These are phyloP conservation scores for Globisporangium yorkense DNA, from an alignment of 352 stramenopile species.

Conservation along the genomic window DNA sequence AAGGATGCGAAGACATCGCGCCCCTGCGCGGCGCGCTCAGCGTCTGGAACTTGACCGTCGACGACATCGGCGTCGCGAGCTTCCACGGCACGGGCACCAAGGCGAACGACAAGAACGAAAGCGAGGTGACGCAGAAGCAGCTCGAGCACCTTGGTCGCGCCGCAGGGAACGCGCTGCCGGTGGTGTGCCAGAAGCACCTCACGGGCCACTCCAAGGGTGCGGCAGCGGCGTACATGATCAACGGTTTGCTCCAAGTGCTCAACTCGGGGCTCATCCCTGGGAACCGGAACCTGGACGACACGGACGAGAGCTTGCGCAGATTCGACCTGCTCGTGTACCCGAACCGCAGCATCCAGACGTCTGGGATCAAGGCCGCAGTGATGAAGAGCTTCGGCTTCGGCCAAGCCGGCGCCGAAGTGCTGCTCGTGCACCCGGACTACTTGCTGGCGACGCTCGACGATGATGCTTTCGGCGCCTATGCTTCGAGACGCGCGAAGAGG, in stretches of 20 bases:
- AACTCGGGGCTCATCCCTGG: conserved; percentile 69
- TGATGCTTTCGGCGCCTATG: conserved; percentile 54
- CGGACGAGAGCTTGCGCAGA: conserved; percentile 53
- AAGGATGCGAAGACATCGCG: conserved; percentile 52
- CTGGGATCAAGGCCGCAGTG: conserved; percentile 70
- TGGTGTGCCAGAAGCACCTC: conserved; percentile 81
- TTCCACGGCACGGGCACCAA: conserved; percentile 85
- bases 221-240: conserved; percentile 79
- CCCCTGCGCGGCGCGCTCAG: conserved; percentile 69
- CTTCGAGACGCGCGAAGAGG: conserved; percentile 10
- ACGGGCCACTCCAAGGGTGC: conserved; percentile 82
- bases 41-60: conserved; percentile 72
- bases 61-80: conserved; percentile 77
- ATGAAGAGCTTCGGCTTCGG: conserved; percentile 87
- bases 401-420: conserved; percentile 63
- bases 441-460: conserved; percentile 50
- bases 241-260: conserved; percentile 77
- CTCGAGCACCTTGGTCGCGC: conserved; percentile 71
- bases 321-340: conserved; percentile 80
- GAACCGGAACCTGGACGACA: conserved; percentile 84
- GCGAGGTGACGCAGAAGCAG: conserved; percentile 83
- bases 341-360: conserved; percentile 74
- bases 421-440: conserved; percentile 76
- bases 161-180: conserved; percentile 62
- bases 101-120: conserved; percentile 87